Evolutionary conservation across 2,329 filamentous ascomycete genomes (phyloP), one percentile per base, ranked within the genome.

Genomic region (Aspergillus pseudoviridinutans): DNA sequence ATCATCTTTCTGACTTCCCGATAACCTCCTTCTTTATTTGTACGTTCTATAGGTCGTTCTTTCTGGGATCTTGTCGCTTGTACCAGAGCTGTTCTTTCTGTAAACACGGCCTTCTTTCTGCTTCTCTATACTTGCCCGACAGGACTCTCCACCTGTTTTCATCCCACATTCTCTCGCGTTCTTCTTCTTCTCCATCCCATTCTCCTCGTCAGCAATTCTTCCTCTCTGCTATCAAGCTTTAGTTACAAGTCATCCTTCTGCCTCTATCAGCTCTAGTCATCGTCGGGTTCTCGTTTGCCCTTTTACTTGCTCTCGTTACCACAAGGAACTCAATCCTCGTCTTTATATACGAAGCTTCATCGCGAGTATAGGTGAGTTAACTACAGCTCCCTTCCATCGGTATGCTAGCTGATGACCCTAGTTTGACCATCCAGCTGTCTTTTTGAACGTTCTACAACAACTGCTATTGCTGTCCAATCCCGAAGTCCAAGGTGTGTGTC

Each of bases 141-240:
- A n/a, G 10, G 28, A 14, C 17, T 38, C 25, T 32, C 41, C 24
- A 24, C 24, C 20, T 44, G 35, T 29, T 41, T n/a, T 50, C 50
- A 29, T 53, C 49, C n/a, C 42, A 50, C 25, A 49, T 50, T 49
- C 35, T 28, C 38, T 22, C 27, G 17, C 49, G 35, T 28, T n/a
- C 28, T 25, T 25, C 24, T 20, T 46, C 49, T 8, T 53, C 55
- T 56, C 32, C 53, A 29, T 42, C 46, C 44, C 38, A 35, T 27
- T 24, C 20, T 55, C 51, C 24, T 55, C 50, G 9, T 17, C 38
- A 42, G 20, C 50, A 29, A 32, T 29, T 53, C 28, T 22, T 47
- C 35, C 25, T 47, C 47, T 69, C 72, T 38, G 73, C 78, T 71
- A 78, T 83, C 80, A 78, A 80, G 84, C 81, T 77, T 78, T 71